phyloP scores from a whole-genome alignment of 192 early-diverging fungal species.

The Backusella luteola region DNA sequence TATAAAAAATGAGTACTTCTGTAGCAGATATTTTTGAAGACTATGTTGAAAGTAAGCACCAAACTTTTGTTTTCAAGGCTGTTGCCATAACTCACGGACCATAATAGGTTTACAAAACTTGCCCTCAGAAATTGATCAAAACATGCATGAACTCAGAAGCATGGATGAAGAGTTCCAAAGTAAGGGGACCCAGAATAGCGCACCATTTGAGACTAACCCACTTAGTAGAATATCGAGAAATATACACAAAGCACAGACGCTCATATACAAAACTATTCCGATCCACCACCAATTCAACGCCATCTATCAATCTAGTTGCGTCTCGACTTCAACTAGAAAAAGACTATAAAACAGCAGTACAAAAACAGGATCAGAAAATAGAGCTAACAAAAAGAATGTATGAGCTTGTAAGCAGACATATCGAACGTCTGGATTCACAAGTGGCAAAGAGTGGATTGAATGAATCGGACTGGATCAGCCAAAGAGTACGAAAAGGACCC shows the following conservation, averaged over 20 bases:
- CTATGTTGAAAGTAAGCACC: slow-evolving; percentile 51
- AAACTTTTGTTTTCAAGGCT: neutral
- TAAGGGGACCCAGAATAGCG: neutral
- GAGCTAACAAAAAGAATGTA: slow-evolving; percentile 46
- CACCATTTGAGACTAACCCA: neutral
- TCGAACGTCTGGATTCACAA: slow-evolving; percentile 38
- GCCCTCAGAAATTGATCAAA: slow-evolving; percentile 53
- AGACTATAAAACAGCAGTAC: slow-evolving; percentile 46
- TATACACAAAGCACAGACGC: slow-evolving; percentile 18
- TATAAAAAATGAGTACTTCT: slow-evolving; percentile 27
- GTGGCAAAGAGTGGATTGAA: slow-evolving; percentile 30
- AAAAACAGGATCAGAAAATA: slow-evolving; percentile 55
- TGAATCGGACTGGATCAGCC: slow-evolving; percentile 28
- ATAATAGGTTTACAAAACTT: slow-evolving; percentile 47
- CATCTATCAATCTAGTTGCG: neutral
- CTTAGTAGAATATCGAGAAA: slow-evolving; percentile 16
- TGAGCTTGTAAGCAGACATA: slow-evolving; percentile 46
- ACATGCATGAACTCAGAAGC: slow-evolving; percentile 48
- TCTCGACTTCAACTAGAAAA: slow-evolving; percentile 35
- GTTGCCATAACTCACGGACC: neutral
- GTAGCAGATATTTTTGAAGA: slow-evolving; percentile 52
- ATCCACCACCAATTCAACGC: neutral
- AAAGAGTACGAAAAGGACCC: slow-evolving; percentile 6
- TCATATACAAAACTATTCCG: slow-evolving; percentile 9
- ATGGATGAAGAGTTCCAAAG: slow-evolving; percentile 52